A percentile compares a stretch with the other conserved stretches of the same genome.
Evolutionary conservation across 306 rosid species (phyloP).

Genomic region (Quercus parvula): DNA sequence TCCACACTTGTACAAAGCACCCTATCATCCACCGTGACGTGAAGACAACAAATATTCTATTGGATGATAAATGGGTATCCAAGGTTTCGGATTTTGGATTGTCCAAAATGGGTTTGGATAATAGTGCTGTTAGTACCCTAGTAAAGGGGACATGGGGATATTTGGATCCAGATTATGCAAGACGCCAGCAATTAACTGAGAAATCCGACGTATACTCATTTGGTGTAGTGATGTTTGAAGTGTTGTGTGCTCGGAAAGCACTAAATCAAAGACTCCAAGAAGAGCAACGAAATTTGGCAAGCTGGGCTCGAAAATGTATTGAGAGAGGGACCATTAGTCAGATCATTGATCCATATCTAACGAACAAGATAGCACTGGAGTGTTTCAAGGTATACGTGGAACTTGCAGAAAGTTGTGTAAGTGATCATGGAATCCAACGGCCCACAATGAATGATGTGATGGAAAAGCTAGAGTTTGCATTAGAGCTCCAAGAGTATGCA

Average conservation of each 20-base stretch:
- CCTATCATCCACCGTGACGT: no score
- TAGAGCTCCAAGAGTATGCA: constrained; percentile 38
- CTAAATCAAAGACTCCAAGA: not conserved
- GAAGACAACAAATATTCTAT: no score
- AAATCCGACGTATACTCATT: not conserved
- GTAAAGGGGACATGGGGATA: no score
- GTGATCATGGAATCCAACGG: constrained; percentile 44
- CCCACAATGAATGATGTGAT: constrained; percentile 68
- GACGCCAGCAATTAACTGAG: not conserved
- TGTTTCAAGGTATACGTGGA: constrained; percentile 40
- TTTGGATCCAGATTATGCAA: constrained; percentile 27
- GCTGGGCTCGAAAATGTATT: constrained; percentile 14
- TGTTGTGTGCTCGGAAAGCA: constrained; percentile 3
- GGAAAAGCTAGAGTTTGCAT: constrained; percentile 48
- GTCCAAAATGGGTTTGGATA: no score
- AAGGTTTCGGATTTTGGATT: no score
- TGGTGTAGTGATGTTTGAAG: constrained; percentile 28
- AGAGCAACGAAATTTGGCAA: constrained; percentile 3
- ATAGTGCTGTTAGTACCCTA: no score
- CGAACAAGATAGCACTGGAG: constrained; percentile 11
- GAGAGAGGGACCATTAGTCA: constrained; percentile 13
- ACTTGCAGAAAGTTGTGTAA: constrained; percentile 41
- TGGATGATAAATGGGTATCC: no score
- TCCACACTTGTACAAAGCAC: no score
- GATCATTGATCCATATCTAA: constrained; percentile 37